phyloP scores from a whole-genome alignment of 129 eudicot genomes.

The Rutidosis leptorrhynchoides region DNA sequence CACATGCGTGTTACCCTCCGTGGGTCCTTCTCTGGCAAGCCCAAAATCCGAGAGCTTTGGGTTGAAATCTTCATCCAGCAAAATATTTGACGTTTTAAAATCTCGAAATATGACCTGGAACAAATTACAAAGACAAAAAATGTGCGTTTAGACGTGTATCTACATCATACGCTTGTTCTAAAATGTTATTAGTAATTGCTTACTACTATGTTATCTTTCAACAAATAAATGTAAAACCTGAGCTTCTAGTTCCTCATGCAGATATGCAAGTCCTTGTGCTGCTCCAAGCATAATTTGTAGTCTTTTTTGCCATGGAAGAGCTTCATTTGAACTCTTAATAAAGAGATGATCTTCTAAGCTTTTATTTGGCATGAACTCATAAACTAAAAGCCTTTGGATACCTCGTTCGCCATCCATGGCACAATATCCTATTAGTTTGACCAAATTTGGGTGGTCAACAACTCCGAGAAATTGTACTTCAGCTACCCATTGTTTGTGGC shows the following conservation, averaged over 20 bases:
- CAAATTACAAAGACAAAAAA: neutral
- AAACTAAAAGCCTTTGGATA: slow-evolving; percentile 78
- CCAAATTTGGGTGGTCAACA: slow-evolving; percentile 88
- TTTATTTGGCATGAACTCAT: slow-evolving; percentile 84
- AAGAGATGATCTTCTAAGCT: slow-evolving; percentile 88
- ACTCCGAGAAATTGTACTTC: slow-evolving; percentile 90
- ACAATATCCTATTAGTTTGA: slow-evolving; percentile 84
- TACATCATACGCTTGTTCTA: neutral
- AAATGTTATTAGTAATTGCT: neutral
- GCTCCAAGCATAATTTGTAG: slow-evolving; percentile 73
- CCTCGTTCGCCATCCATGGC: slow-evolving; percentile 81
- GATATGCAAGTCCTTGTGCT: slow-evolving; percentile 84
- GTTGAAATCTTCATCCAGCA: slow-evolving; percentile 65
- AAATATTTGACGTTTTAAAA: slow-evolving; percentile 81
- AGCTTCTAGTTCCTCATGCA: slow-evolving; percentile 83
- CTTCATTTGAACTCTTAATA: slow-evolving; percentile 42
- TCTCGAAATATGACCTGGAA: slow-evolving; percentile 83
- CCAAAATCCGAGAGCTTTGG: slow-evolving; percentile 97
- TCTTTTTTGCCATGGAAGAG: slow-evolving; percentile 74
- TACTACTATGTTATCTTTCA: neutral
- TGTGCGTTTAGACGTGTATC: neutral
- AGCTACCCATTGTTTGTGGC: slow-evolving; percentile 90
- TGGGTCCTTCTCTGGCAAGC: slow-evolving; percentile 92
- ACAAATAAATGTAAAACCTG: slow-evolving; percentile 46
- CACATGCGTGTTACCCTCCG: slow-evolving; percentile 72